These are phyloP conservation scores for Colletotrichum ledebouriae DNA, from an alignment of 2,329 filamentous ascomycete species.

Conservation along the genomic window DNA sequence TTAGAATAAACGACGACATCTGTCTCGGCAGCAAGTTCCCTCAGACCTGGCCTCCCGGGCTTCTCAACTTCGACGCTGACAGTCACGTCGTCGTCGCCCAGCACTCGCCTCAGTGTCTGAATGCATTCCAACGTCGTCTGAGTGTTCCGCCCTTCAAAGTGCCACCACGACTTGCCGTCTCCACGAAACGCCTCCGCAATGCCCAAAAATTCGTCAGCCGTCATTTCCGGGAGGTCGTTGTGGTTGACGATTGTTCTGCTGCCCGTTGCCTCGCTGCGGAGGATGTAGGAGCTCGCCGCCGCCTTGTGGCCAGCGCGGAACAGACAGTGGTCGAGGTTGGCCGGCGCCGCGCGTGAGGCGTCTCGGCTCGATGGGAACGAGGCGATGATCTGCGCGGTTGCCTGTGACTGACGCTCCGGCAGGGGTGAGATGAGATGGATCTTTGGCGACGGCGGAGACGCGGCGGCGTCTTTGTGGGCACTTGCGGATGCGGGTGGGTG, in stretches of 20 bases:
- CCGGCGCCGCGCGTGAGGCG: conserved; percentile 44
- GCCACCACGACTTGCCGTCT: conserved; percentile 70
- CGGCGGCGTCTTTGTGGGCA: not conserved
- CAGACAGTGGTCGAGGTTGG: conserved; percentile 70
- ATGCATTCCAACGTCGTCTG: conserved; percentile 73
- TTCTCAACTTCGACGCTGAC: conserved; percentile 83
- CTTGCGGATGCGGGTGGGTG: conserved; percentile 24
- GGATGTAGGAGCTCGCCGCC: conserved; percentile 77
- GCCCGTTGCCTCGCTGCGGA: conserved; percentile 70
- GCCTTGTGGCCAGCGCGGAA: conserved; percentile 67
- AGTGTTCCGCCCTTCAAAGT: conserved; percentile 76
- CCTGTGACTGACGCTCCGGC: conserved; percentile 65
- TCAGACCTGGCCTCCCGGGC: conserved; percentile 71
- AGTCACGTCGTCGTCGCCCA: conserved; percentile 34
- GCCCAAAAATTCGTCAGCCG: conserved; percentile 67
- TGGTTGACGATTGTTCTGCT: conserved; percentile 80
- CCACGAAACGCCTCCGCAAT: conserved; percentile 56
- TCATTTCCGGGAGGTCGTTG: conserved; percentile 78
- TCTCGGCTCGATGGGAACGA: conserved; percentile 61
- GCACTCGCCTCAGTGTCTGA: conserved; percentile 60
- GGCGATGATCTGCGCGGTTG: conserved; percentile 63
- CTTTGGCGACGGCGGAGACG: conserved; percentile 43
- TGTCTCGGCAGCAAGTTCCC: conserved; percentile 70
- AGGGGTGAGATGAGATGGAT: conserved; percentile 66
- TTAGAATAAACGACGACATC: conserved; percentile 82